Conservation (phyloP, 495 filamentous ascomycete species). For the Xylaria venustula region DNA sequence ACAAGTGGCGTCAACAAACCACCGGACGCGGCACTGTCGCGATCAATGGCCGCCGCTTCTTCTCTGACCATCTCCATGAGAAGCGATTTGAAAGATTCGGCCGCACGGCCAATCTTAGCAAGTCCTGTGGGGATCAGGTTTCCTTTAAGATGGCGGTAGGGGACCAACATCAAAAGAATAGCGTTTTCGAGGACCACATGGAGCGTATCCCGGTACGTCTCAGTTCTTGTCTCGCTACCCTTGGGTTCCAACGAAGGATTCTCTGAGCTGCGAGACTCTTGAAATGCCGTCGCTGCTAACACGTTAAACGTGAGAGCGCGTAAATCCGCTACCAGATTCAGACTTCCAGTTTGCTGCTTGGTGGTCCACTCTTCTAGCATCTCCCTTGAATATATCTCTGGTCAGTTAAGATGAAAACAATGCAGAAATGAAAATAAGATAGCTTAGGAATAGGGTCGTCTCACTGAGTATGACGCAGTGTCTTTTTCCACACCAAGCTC, state of each 20-base stretch:
- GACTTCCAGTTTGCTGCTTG: not conserved
- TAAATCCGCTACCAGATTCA: conserved; percentile 13
- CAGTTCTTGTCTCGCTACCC: not conserved
- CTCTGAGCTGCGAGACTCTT: conserved; percentile 24
- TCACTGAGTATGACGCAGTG: conserved; percentile 31
- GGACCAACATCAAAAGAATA: conserved; percentile 17
- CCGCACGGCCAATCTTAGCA: not conserved
- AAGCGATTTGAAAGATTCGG: conserved; percentile 11
- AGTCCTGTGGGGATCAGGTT: not conserved
- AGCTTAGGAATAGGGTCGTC: not conserved
- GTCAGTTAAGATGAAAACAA: no score
- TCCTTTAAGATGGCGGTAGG: not conserved
- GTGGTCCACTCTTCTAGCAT: not conserved
- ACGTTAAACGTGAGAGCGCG: conserved; percentile 34
- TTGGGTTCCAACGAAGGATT: not conserved
- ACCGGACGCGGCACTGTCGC: conserved; percentile 12
- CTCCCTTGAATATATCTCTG: not conserved
- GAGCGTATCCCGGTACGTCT: conserved; percentile 22
- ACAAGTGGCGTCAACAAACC: conserved; percentile 3
- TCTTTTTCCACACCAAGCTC: conserved; percentile 37
- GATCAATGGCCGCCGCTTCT: conserved; percentile 27
- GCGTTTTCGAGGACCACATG: conserved; percentile 19
- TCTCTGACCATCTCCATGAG: conserved; percentile 26
- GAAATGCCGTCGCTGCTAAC: conserved; percentile 29
- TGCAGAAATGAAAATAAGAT: not conserved